Evolutionary conservation across 2,329 filamentous ascomycete genomes (phyloP), one percentile per base, ranked within the genome.

Genomic region (Seiridium cupressi): DNA sequence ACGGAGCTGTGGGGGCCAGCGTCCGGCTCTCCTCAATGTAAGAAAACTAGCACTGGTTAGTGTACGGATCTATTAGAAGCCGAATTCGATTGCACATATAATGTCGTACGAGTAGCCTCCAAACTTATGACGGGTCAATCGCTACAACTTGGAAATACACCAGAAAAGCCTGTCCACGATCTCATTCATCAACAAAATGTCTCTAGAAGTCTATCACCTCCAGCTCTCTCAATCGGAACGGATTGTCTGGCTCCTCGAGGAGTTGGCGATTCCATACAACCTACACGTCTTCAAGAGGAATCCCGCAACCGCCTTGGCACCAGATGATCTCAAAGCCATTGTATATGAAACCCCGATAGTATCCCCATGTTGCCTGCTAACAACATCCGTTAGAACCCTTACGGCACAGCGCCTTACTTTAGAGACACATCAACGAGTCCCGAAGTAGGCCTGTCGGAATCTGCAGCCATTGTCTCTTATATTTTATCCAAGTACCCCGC

Each of bases 151-250:
- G 18, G 18, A 26, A 26, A 26, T 26, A 26, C 18, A 26, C 18
- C 18, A 26, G 18, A 26, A 26, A 26, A 26, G 18, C 18, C 38
- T 8, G 7, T 42, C 38, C 38, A 42, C 38, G 13, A 8, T 42
- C 7, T 42, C 38, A 42, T 42, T 8, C 38, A 42, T 26, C 49
- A 53, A 10, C 48, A 56, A n/a, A 40, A 65, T 65, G 63, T 60
- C 63, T 46, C 42, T 65, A 36, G 57, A 63, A 56, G 55, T 65
- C 40, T 64, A 61, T 42, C 63, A 65, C 31, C 34, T 65, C 54
- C 61, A 59, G 11, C 59, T 65, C 2, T 65, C 63, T 10, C 62
- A 64, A 35, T 65, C 63, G 31, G 63, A 65, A 57, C 62, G 63
- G 31, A 57, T 65, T 7, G 61, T 64, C 9, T 65, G 63, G 63